Base-by-base conservation (phyloP, 1,139 yeast genomes). In the Nakaseomyces sp. region DNA sequence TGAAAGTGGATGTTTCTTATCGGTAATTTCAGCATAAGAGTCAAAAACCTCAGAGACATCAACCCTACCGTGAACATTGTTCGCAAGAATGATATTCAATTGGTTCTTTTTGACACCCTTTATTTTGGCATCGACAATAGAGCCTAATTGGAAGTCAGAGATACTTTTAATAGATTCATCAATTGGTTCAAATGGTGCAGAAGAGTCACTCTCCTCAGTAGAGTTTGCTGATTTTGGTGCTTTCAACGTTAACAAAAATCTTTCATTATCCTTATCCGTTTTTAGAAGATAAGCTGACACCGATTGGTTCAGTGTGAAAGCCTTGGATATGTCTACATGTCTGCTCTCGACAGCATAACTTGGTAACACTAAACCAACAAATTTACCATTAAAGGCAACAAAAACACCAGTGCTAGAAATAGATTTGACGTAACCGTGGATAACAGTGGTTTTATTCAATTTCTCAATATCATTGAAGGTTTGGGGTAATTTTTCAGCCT, bases 361-460 rank as follows among this genome's bases (percentile, higher is more conserved):
- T 47, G 91, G 87, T 52, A 85, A 74, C 3, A 87, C 84, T 53
- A 91, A 72, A 40, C 96, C 97, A 26, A 88, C 84, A 52, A 89
- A 74, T 44, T 74, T 77, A 51, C 84, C 84, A 48, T 81, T 88
- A 64, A 91, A 91, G 0, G 83, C 76, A 46, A 91, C 83, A 61
- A 91, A 89, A 24, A 87, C 71, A 52, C 97, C 97, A 60, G 74
- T 72, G 44, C 72, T 76, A 17, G 93, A 83, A 24, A 86, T 80
- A 22, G 88, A 80, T 55, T 79, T 83, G 43, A 91, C 76, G 59
- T 72, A 89, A 36, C 97, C 98, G 49, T 76, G 71, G 43, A 84
- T 62, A 12, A 65, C 51, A 5, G 54, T 45, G 41, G 57, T 56
- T 41, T 65, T 67, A 25, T 76, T 76, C n/a, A 72, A 68, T 19